phyloP scores from a whole-genome alignment of 208 protist species.

The Acanthamoeba triangularis region DNA sequence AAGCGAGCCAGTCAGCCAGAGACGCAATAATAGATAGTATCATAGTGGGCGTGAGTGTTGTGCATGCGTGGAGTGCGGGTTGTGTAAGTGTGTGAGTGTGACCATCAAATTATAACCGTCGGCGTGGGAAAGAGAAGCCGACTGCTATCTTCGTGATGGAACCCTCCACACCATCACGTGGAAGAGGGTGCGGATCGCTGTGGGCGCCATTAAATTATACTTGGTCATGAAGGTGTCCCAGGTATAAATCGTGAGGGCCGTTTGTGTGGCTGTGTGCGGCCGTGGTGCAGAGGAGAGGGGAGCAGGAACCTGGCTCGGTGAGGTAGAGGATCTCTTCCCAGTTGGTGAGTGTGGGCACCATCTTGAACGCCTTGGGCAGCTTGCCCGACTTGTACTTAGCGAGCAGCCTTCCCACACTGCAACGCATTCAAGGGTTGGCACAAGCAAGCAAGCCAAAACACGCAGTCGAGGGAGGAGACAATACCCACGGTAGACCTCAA shows the following conservation, averaged over 20 bases:
- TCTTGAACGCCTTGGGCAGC: constrained; percentile 99
- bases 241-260: too few species aligned
- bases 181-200: too few species aligned
- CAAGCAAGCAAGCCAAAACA: not conserved
- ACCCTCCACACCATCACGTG: too few species aligned
- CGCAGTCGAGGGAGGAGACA: not conserved
- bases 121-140: too few species aligned
- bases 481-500: constrained; percentile 76
- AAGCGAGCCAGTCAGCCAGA: not conserved
- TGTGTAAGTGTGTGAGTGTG: too few species aligned
- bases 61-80: too few species aligned
- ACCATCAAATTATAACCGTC: too few species aligned
- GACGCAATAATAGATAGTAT: not conserved
- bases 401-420: constrained; percentile 95
- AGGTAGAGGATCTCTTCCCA: constrained; percentile 99
- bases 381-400: constrained; percentile 98
- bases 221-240: too few species aligned
- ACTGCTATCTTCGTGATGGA: too few species aligned
- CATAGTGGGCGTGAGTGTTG: too few species aligned
- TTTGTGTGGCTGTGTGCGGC: too few species aligned
- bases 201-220: too few species aligned
- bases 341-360: constrained; percentile 97
- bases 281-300: not conserved
- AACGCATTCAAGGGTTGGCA: not conserved
- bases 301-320: constrained; percentile 96